A percentile compares a stretch with the other conserved stretches of the same genome.
These are phyloP conservation scores for Tilletia walkeri DNA, from an alignment of 1,284 basidiomycete species.

Conservation along the genomic window DNA sequence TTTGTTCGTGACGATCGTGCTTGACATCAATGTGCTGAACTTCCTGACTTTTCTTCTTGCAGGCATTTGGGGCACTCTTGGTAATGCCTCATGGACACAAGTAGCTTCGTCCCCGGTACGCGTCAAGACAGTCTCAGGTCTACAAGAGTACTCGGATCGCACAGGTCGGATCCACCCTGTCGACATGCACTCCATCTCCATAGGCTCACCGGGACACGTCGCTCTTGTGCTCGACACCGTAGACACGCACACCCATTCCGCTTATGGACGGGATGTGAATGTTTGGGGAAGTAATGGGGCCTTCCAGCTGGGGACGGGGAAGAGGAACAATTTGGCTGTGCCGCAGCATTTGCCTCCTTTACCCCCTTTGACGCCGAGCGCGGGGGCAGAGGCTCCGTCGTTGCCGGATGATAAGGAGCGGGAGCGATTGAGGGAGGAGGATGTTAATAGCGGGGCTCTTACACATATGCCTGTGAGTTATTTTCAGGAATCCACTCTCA, in stretches of 20 bases:
- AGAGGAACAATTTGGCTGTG: constrained; percentile 69
- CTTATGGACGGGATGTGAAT: constrained; percentile 62
- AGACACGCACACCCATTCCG: constrained; percentile 38
- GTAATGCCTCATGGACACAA: constrained; percentile 75
- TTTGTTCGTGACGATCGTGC: too few relatives aligned
- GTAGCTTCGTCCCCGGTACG: constrained; percentile 71
- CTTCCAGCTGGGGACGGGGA: constrained; percentile 69
- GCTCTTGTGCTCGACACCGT: constrained; percentile 50
- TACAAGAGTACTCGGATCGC: constrained; percentile 60
- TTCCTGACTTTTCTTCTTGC: too few relatives aligned
- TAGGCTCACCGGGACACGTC: constrained; percentile 68
- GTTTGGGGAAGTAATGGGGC: constrained; percentile 58
- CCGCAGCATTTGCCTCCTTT: constrained; percentile 64
- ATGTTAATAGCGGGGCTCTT: constrained; percentile 40
- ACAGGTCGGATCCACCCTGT: constrained; percentile 70
- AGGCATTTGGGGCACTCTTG: constrained; percentile 78
- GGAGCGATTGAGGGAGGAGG: constrained; percentile 34
- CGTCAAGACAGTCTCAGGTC: constrained; percentile 77
- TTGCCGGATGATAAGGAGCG: constrained; percentile 22
- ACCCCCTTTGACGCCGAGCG: constrained; percentile 47
- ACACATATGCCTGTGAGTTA: constrained; percentile 45
- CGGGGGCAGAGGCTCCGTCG: background rate
- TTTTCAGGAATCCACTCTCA: too few relatives aligned
- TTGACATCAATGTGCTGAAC: too few relatives aligned
- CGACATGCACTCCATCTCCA: constrained; percentile 67